A percentile compares a stretch with the other conserved stretches of the same genome.
Evolutionary conservation across 768 basidiomycete genomes (phyloP).

Genomic region (Russula dissimulans): DNA sequence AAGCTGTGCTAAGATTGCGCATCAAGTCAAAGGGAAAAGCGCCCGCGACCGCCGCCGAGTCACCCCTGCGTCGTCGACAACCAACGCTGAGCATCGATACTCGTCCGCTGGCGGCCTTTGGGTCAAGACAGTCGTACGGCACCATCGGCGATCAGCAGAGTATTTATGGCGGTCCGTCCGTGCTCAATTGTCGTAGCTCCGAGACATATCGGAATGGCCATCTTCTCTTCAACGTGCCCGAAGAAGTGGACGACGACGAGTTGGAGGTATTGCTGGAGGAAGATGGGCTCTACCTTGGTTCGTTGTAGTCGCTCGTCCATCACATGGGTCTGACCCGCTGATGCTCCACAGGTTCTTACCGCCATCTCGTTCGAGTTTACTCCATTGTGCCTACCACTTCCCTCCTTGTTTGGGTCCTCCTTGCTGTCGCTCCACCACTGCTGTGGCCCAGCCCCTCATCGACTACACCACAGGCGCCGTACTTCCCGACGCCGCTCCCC

Average conservation of each 20-base stretch:
- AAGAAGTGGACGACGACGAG: constrained; percentile 13
- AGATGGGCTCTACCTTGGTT: constrained; percentile 18
- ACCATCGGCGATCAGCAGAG: neutral
- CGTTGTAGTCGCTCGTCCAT: neutral
- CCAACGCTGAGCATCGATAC: constrained; percentile 12
- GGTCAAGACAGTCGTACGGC: constrained; percentile 13
- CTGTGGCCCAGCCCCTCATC: constrained; percentile 31
- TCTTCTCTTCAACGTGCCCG: constrained; percentile 12
- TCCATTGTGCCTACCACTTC: constrained; percentile 21
- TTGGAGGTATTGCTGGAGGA: constrained; percentile 13
- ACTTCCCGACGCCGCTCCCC: constrained; percentile 54
- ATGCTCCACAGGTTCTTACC: constrained; percentile 48
- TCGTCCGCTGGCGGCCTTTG: neutral
- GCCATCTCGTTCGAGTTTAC: constrained; percentile 44
- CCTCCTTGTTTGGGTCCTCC: constrained; percentile 37
- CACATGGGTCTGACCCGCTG: neutral
- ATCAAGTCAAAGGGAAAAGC: constrained; percentile 15
- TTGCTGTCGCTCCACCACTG: constrained; percentile 42
- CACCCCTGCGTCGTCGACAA: neutral
- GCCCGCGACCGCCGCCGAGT: neutral
- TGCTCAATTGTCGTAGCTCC: neutral
- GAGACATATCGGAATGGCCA: constrained; percentile 9
- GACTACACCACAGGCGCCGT: constrained; percentile 33
- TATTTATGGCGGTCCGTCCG: neutral
- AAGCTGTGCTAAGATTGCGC: neutral